Base-by-base conservation (phyloP, 805 yeast species). In the Kodamaea jinghongensis region DNA sequence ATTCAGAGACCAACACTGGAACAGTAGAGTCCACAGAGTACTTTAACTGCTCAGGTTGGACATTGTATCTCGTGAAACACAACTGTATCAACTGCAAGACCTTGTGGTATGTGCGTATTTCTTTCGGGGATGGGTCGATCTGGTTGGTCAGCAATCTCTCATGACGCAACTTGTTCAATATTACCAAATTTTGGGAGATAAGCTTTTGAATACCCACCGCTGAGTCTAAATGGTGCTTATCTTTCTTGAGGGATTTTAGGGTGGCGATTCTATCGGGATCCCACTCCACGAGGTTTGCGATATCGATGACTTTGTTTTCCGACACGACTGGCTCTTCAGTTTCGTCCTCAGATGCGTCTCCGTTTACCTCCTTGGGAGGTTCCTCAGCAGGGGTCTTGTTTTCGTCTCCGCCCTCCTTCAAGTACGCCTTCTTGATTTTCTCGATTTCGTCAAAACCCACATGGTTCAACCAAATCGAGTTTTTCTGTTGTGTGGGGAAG, bases 1-100 rank as follows among this genome's bases (percentile, higher is more conserved):
- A 89, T 48, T 82, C 86, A 16, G 81, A 76, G 55, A 79, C 79
- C 41, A 85, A 70, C 0, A 85, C 81, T 1, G 96, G 95, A 34
- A 90, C 57, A 16, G 61, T 61, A 29, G 65, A 60, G 31, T 70
- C 64, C 37, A 67, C 54, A 16, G 54, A 49, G 17, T 59, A 41
- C n/a, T 63, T 45, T 30, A 67, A 50, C 13, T 45, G 47, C 15
- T 48, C 50, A 12, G 61, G 60, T 4, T 46, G 39, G 2, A 62
- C 43, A n/a, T 60, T 52, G 34, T 60, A 48, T 26, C 60, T 49
- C 17, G 56, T 52, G 41, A 73, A 46, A 43, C 73, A 46, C 35
- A 70, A 30, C 41, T 65, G 38, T 49, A 58, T 36, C 15, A 65
- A 51, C 45, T 55, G 66, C 42, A 50, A 46, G 9, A 61, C 47